phyloP scores from a whole-genome alignment of 2,329 filamentous ascomycete species.

The Pestalotiopsis sp. region DNA sequence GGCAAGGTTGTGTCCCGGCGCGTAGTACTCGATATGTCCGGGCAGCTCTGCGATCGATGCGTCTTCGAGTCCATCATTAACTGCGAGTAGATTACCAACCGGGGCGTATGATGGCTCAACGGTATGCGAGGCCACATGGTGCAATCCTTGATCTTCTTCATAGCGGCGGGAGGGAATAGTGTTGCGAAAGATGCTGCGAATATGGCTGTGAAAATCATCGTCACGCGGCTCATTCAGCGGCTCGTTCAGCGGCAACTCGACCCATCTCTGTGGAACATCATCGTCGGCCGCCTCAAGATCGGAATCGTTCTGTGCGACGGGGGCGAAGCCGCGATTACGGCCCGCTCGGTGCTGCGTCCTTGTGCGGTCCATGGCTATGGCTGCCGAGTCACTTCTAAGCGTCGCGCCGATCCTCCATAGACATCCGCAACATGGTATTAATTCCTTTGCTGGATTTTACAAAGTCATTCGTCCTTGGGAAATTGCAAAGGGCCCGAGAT shows the following conservation, averaged over 20 bases:
- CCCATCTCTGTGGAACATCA: background rate
- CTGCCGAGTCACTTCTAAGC: background rate
- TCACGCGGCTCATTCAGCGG: background rate
- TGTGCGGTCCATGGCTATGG: constrained; percentile 9
- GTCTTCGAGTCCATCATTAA: background rate
- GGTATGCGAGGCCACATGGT: background rate
- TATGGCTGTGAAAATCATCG: constrained; percentile 8
- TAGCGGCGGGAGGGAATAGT: background rate
- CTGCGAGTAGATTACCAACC: background rate
- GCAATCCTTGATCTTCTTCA: constrained; percentile 3
- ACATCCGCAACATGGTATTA: background rate
- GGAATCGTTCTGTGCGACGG: constrained; percentile 12
- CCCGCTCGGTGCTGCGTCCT: constrained; percentile 1
- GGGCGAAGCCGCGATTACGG: constrained; percentile 11
- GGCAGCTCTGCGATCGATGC: constrained; percentile 12
- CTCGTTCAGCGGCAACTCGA: background rate
- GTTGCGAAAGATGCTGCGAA: constrained; percentile 10
- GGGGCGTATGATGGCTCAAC: background rate
- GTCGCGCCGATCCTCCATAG: background rate
- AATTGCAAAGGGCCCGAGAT: background rate
- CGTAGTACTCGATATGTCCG: constrained; percentile 11
- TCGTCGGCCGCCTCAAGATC: background rate
- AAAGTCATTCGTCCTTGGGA: background rate
- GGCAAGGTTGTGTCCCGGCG: constrained; percentile 6
- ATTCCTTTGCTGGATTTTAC: background rate